These are phyloP conservation scores for Vitis cinerea DNA, from an alignment of 164 flowering plant genomes.

Conservation along the genomic window DNA sequence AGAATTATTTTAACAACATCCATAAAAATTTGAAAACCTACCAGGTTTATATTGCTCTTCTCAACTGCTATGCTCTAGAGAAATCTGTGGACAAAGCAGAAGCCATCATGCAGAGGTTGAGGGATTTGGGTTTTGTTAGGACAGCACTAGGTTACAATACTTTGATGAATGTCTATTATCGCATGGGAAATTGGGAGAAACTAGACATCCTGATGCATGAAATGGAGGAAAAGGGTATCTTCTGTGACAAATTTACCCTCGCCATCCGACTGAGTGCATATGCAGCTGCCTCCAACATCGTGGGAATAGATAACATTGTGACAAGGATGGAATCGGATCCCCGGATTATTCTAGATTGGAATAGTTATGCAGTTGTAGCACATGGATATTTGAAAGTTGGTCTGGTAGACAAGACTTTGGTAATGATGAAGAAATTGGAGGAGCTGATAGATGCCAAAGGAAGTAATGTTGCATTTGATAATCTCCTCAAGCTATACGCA, in stretches of 20 bases:
- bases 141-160: slow-evolving; percentile 18
- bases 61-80: slow-evolving; percentile 23
- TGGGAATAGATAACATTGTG: slow-evolving; percentile 36
- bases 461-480: slow-evolving; percentile 18
- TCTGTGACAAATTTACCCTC: slow-evolving; percentile 27
- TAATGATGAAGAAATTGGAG: slow-evolving; percentile 28
- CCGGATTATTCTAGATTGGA: slow-evolving; percentile 25
- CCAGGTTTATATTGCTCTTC: slow-evolving; percentile 28
- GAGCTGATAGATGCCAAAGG: slow-evolving; percentile 4
- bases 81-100: slow-evolving; percentile 36
- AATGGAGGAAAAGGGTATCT: slow-evolving; percentile 45
- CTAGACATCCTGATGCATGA: slow-evolving; percentile 41
- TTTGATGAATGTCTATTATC: slow-evolving; percentile 30
- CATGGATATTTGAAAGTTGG: slow-evolving; percentile 43
- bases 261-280: slow-evolving; percentile 31
- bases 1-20: slow-evolving; percentile 24
- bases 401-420: slow-evolving; percentile 23
- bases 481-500: slow-evolving; percentile 34
- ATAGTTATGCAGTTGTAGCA: slow-evolving; percentile 35
- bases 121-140: slow-evolving; percentile 10
- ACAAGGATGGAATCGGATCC: slow-evolving; percentile 35
- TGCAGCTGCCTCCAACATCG: slow-evolving; percentile 33
- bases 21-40: slow-evolving; percentile 5
- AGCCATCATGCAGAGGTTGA: slow-evolving; percentile 22
- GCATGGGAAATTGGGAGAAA: slow-evolving; percentile 36